Conservation (phyloP, 306 rosid genomes). For the Echinosophora koreensis region DNA sequence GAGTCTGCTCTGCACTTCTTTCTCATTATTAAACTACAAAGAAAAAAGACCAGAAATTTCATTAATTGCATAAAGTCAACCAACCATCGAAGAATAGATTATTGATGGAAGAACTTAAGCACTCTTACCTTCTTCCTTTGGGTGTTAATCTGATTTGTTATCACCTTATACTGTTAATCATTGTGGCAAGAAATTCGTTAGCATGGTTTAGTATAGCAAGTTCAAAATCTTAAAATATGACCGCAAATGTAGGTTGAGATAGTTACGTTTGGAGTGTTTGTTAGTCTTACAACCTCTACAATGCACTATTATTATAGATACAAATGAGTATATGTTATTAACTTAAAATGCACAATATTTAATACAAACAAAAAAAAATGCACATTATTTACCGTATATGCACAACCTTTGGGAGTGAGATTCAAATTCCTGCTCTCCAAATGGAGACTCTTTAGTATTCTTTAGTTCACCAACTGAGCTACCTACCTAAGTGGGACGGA, state of each 20-base stretch:
- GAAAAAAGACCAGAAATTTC: neutral
- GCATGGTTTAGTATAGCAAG: neutral
- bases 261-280: neutral
- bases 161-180: conserved; percentile 57
- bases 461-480: no score
- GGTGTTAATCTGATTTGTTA: conserved; percentile 61
- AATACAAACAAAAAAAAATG: no score
- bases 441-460: no score
- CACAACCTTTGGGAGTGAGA: no score
- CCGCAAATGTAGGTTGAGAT: neutral
- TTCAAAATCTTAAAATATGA: conserved; percentile 20
- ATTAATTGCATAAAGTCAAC: conserved; percentile 23
- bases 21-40: conserved; percentile 60
- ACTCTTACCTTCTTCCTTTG: conserved; percentile 70
- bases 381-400: neutral
- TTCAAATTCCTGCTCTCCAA: no score
- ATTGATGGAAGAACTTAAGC: neutral
- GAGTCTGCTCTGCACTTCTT: conserved; percentile 59
- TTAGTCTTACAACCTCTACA: neutral
- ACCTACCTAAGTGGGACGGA: no score
- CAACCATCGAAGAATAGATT: neutral
- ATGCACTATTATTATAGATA: neutral
- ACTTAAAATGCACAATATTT: neutral
- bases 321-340: neutral
- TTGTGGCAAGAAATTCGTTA: conserved; percentile 43